These are phyloP conservation scores for Rickenella mellea DNA, from an alignment of 768 basidiomycete species.

Conservation along the genomic window DNA sequence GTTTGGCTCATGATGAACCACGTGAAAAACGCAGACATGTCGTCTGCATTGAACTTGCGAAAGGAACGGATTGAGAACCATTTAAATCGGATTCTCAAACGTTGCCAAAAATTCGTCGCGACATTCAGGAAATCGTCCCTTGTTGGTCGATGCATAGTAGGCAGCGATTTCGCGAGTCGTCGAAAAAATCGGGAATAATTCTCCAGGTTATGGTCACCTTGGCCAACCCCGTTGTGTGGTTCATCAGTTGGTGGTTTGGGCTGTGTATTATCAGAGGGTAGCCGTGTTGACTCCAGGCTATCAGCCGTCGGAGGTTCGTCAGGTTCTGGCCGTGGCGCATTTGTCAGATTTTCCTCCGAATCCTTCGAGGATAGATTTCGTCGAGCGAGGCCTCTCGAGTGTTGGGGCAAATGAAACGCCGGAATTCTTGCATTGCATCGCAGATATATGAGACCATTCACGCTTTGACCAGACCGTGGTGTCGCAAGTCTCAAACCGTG, in stretches of 20 bases:
- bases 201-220: slow-evolving; percentile 38
- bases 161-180: slow-evolving; percentile 68
- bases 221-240: too few species aligned
- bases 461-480: slow-evolving; percentile 6
- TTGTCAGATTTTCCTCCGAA: not conserved
- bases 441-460: slow-evolving; percentile 6
- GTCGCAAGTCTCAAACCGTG: slow-evolving; percentile 6
- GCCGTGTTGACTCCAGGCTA: too few species aligned
- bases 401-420: slow-evolving; percentile 3
- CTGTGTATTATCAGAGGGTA: too few species aligned
- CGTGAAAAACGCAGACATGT: slow-evolving; percentile 91
- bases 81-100: slow-evolving; percentile 84
- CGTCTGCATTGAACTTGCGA: slow-evolving; percentile 91
- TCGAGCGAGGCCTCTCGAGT: not conserved
- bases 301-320: slow-evolving; percentile 1
- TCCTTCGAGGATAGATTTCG: not conserved
- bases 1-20: slow-evolving; percentile 96
- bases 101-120: slow-evolving; percentile 85
- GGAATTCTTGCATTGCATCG: slow-evolving; percentile 10
- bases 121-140: slow-evolving; percentile 84
- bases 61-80: slow-evolving; percentile 97
- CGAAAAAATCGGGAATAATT: slow-evolving; percentile 78
- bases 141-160: slow-evolving; percentile 63
- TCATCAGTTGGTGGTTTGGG: too few species aligned
- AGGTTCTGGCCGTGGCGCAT: not conserved